Conservation (phyloP, 2,329 filamentous ascomycete species). For the Ceratocystis cubensis region DNA sequence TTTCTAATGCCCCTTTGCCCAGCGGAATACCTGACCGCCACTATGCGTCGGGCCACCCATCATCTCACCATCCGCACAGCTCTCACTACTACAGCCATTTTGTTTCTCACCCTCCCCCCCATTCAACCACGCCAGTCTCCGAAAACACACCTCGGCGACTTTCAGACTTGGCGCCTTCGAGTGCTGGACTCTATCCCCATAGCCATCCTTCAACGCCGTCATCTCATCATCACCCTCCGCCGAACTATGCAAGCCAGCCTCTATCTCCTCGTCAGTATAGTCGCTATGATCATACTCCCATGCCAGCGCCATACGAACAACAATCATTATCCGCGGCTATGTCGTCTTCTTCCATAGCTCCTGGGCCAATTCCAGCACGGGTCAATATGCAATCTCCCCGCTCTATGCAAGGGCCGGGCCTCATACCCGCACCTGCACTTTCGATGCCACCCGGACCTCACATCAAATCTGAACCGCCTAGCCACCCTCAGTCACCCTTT, state of each 20-base stretch:
- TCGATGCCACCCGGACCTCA: background rate
- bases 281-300: constrained; percentile 5
- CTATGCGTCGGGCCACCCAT: constrained; percentile 3
- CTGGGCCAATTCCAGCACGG: background rate
- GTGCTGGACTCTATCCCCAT: background rate
- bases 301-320: background rate
- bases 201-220: constrained; percentile 1
- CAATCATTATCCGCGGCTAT: background rate
- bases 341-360: background rate
- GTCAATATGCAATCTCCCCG: background rate
- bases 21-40: constrained; percentile 6
- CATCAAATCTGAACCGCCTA: background rate
- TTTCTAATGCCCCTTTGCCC: constrained; percentile 12
- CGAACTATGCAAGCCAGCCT: constrained; percentile 9
- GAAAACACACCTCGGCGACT: constrained; percentile 6
- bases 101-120: constrained; percentile 2
- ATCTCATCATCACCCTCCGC: background rate
- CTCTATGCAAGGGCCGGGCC: background rate
- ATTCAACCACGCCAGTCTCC: background rate
- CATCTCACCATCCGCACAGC: background rate
- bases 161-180: constrained; percentile 6
- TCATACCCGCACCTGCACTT: background rate
- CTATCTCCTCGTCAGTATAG: constrained; percentile 15
- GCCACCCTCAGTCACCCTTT: constrained; percentile 36
- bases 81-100: background rate